Evolutionary conservation across 2,329 filamentous ascomycete genomes (phyloP).

Genomic region (Trichophaea hybrida): DNA sequence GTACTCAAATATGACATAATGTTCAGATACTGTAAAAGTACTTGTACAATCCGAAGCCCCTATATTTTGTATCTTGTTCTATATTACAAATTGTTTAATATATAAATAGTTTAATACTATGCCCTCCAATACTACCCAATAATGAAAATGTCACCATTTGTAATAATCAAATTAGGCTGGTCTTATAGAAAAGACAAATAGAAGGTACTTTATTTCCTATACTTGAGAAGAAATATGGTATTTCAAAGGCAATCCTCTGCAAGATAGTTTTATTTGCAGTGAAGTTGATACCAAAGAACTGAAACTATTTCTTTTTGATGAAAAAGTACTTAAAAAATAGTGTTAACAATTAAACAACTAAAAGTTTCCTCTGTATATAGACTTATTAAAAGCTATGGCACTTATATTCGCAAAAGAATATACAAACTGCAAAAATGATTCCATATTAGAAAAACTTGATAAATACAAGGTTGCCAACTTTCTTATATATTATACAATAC

Average conservation of each 20-base stretch:
- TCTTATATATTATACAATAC: conserved; percentile 5
- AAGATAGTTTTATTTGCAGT: not conserved
- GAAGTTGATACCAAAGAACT: too few species aligned
- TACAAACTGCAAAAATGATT: not conserved
- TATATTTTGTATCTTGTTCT: too few species aligned
- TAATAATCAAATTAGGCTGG: not conserved
- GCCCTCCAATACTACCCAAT: too few species aligned
- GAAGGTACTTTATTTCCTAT: not conserved
- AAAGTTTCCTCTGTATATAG: conserved; percentile 5
- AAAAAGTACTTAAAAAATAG: not conserved
- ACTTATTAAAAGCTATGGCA: not conserved
- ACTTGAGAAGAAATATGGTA: too few species aligned
- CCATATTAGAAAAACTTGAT: not conserved
- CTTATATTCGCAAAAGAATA: not conserved
- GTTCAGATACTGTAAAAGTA: too few species aligned
- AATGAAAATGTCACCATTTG: not conserved
- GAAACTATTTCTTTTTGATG: too few species aligned
- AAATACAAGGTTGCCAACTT: too few species aligned
- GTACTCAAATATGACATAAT: too few species aligned
- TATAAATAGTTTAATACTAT: too few species aligned
- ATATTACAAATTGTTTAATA: too few species aligned
- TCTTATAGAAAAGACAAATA: not conserved
- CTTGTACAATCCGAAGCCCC: too few species aligned
- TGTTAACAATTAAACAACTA: not conserved
- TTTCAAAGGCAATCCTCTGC: too few species aligned